phyloP scores from a whole-genome alignment of 148 eudicot genomes.

The Vaccinium darrowii region DNA sequence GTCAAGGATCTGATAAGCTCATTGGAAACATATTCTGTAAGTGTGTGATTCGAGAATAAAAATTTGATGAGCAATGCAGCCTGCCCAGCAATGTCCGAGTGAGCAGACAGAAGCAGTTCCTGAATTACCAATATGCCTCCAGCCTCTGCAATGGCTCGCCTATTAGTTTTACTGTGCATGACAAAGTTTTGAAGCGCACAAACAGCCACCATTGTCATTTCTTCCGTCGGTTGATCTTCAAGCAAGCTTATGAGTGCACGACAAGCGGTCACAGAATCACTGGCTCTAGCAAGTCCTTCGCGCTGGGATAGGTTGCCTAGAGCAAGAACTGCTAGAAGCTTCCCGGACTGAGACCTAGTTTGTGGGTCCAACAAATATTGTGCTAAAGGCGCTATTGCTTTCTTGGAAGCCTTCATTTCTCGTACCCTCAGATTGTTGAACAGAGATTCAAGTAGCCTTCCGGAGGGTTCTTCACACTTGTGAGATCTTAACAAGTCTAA shows the following conservation, averaged over 20 bases:
- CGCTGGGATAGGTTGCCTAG: slow-evolving; percentile 84
- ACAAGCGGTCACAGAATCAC: slow-evolving; percentile 70
- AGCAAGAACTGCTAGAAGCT: slow-evolving; percentile 75
- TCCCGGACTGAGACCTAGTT: slow-evolving; percentile 62
- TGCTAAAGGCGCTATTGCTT: slow-evolving; percentile 73
- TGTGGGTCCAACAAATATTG: slow-evolving; percentile 80
- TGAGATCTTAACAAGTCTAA: slow-evolving; percentile 61
- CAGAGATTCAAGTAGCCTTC: slow-evolving; percentile 66
- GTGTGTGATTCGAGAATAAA: slow-evolving; percentile 75
- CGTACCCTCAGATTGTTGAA: slow-evolving; percentile 61
- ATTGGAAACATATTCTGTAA: slow-evolving; percentile 74
- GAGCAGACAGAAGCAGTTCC: slow-evolving; percentile 55
- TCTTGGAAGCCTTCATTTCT: slow-evolving; percentile 66
- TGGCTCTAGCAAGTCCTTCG: slow-evolving; percentile 70
- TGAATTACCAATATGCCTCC: slow-evolving; percentile 78
- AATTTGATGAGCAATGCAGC: slow-evolving; percentile 67
- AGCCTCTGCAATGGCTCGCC: slow-evolving; percentile 83
- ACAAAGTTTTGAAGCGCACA: slow-evolving; percentile 88
- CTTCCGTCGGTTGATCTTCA: slow-evolving; percentile 70
- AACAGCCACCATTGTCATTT: slow-evolving; percentile 72
- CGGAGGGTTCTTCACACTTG: slow-evolving; percentile 74
- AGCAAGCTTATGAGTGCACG: slow-evolving; percentile 70
- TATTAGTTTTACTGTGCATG: slow-evolving; percentile 70
- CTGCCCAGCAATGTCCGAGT: slow-evolving; percentile 57
- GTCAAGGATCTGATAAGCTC: slow-evolving; percentile 79